Evolutionary conservation across 805 yeast species (phyloP), one percentile per base, ranked within the genome.

Genomic region (Candida montana): DNA sequence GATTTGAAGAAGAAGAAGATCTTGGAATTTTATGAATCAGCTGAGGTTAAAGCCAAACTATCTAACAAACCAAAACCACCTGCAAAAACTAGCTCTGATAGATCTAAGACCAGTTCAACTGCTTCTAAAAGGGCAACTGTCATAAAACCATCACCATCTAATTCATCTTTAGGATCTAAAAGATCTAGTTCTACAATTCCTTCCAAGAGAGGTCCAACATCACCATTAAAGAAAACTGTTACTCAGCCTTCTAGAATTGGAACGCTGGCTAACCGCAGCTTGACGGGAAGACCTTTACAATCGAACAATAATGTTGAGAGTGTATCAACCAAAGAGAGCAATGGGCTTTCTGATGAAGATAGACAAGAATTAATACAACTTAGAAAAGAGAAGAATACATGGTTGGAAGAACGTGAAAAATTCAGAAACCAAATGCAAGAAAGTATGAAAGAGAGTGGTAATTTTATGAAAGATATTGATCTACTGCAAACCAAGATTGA

Each of bases 1-100:
- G 87, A 82, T 37, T 74, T 80, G 51, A 79, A 91, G 58, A 76
- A 74, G 60, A 69, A 71, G 40, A 87, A 88, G 55, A 83, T 91
- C 29, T 65, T 66, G 32, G 82, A 79, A 24, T 76, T 73, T 39
- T 74, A 52, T 47, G 79, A 77, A 39, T 58, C 63, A 10, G 87
- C 79, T 1, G 67, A 68, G 29, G 85, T 85, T 1, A 71, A 69
- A 29, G 71, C 75, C 3, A 69, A 67, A 45, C 29, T 49, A 3
- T 11, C 49, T 6, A 49, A 65, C 3, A 54, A 58, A 41, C 51
- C 61, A 20, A 55, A 45, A 19, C 51, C 63, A 12, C 41, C 56
- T 2, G 36, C 61, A 24, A 37, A 62, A n/a, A 47, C 19, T 33
- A 33, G 53, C 21, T 39, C 52, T n/a, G 27, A n/a, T n/a, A n/a